Evolutionary conservation across 1,284 basidiomycete genomes (phyloP).

Genomic region (Austropuccinia psidii): DNA sequence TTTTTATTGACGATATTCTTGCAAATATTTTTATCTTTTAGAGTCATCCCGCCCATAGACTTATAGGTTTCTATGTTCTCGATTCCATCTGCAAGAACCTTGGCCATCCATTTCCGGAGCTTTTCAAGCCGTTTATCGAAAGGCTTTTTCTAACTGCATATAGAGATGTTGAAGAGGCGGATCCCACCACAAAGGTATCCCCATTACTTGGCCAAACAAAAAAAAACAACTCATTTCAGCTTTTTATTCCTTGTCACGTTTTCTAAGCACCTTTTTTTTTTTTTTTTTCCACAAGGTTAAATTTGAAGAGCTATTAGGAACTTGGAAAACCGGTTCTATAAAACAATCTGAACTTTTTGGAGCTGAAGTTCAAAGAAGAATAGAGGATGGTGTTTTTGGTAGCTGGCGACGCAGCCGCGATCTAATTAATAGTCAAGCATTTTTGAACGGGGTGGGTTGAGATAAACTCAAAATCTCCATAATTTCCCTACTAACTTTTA

Average conservation of each 20-base stretch:
- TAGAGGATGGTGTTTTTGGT: slow-evolving; percentile 31
- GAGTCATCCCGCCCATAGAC: slow-evolving; percentile 36
- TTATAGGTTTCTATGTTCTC: slow-evolving; percentile 36
- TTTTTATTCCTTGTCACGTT: not conserved
- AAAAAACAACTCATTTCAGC: not conserved
- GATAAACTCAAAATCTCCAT: not conserved
- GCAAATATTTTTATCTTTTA: not conserved
- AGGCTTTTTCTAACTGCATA: slow-evolving; percentile 34
- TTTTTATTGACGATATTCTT: not conserved
- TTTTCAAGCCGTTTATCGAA: slow-evolving; percentile 36
- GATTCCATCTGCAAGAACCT: slow-evolving; percentile 37
- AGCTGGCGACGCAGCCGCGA: slow-evolving; percentile 26
- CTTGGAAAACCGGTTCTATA: slow-evolving; percentile 32
- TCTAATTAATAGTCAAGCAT: slow-evolving; percentile 31
- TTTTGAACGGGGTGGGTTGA: slow-evolving; percentile 35
- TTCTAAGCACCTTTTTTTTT: too few relatives aligned
- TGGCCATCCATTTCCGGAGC: slow-evolving; percentile 35
- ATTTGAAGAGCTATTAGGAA: slow-evolving; percentile 35
- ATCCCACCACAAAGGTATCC: slow-evolving; percentile 33
- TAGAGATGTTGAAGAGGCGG: slow-evolving; percentile 34
- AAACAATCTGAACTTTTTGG: slow-evolving; percentile 32
- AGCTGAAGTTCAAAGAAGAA: slow-evolving; percentile 25
- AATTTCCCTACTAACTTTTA: not conserved
- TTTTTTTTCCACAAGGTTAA: slow-evolving; percentile 9
- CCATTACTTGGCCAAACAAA: too few relatives aligned